Base-by-base conservation (phyloP, 495 filamentous ascomycete genomes). In the Jackrogersella multiformis region DNA sequence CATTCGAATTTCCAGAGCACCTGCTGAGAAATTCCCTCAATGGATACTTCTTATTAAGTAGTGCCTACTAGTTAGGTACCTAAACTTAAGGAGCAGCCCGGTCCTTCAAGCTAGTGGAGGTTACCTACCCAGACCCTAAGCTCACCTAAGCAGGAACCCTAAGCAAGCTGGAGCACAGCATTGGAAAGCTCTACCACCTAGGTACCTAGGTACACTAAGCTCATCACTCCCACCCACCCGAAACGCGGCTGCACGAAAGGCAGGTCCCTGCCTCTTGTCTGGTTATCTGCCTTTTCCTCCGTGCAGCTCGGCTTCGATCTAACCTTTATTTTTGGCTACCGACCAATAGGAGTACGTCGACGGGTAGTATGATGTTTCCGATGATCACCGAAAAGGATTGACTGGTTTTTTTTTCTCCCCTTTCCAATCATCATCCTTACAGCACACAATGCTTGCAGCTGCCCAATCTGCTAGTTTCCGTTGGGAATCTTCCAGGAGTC, bases 261-360 rank as follows among this genome's bases (percentile, higher is more conserved):
- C 45, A 45, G 15, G 18, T 32, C 26, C 45, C 45, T 49, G 36
- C 49, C 41, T 55, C 38, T 38, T 36, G 57, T 41, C 51, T 53
- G 58, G 38, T 56, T 39, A 62, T 53, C 45, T 58, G 34, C 53
- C 26, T 68, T 58, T 54, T n/a, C 20, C 18, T 56, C 49, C 51
- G 34, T 62, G 57, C 64, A 68, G 64, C 52, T 58, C 58, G 57
- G 44, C 51, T 55, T 62, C 52, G 53, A 64, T 64, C 66, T 64
- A 51, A 64, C 59, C 55, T 61, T 63, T 55, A 45, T 55, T 60
- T 55, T 64, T 16, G 51, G 52, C 34, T 1, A 34, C 20, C 15
- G 55, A 23, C 66, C 66, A 69, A 69, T 64, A 35, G 53, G 57
- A 62, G 1, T 21, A 45, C n/a, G 28, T 30, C 10, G 18, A 41